Conservation (phyloP, 208 protist genomes). For the Acanthamoeba lenticulata region DNA sequence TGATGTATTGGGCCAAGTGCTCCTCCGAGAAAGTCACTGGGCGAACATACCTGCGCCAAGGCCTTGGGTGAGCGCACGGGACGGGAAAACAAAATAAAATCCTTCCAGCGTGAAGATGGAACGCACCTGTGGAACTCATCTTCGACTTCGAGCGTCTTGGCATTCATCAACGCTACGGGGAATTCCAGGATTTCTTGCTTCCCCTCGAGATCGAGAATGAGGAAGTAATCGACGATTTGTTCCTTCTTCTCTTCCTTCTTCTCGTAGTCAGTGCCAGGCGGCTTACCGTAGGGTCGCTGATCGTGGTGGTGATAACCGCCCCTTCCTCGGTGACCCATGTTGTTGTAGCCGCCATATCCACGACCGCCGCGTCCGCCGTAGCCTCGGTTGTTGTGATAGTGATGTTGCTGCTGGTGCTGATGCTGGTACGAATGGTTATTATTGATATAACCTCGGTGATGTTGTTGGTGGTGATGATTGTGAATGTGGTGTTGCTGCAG, state of each 20-base stretch:
- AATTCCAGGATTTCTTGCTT: slow-evolving; percentile 21
- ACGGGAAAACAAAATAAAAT: too few species aligned
- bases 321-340: background rate
- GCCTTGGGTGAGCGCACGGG: too few species aligned
- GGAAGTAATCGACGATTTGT: slow-evolving; percentile 16
- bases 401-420: background rate
- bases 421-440: background rate
- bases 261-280: background rate
- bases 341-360: background rate
- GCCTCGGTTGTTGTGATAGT: background rate
- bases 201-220: slow-evolving; percentile 21
- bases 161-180: background rate
- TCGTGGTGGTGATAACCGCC: background rate
- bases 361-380: background rate
- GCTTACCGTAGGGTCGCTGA: slow-evolving; percentile 31
- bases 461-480: background rate
- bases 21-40: slow-evolving; percentile 1
- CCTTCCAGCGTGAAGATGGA: too few species aligned
- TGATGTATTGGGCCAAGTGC: slow-evolving; percentile 17
- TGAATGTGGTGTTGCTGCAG: too few species aligned
- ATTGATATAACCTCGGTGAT: background rate
- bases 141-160: slow-evolving; percentile 20
- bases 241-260: background rate
- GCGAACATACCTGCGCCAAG: background rate
- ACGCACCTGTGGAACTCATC: background rate